phyloP scores from a whole-genome alignment of 176 grass and related monocot genomes.

The Panicum miliaceum region DNA sequence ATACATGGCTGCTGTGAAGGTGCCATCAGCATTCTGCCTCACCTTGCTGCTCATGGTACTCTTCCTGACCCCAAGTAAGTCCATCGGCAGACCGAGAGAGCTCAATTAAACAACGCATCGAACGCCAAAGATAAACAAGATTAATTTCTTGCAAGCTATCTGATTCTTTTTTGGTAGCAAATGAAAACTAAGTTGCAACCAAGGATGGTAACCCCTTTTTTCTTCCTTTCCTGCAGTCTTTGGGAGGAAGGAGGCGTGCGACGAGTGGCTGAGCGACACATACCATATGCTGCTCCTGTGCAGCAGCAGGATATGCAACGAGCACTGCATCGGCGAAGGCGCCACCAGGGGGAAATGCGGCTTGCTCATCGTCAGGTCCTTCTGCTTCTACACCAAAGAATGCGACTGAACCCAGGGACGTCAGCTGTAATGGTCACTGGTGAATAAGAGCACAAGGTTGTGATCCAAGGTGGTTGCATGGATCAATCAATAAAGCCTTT shows the following conservation, averaged over 20 bases:
- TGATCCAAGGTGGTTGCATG: not conserved
- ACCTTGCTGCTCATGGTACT: conserved; percentile 8
- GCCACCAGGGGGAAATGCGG: conserved; percentile 7
- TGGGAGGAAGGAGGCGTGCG: not conserved
- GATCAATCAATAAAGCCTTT: not conserved
- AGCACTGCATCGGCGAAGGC: conserved; percentile 4
- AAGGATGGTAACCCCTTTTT: not conserved
- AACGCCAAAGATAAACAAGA: not conserved
- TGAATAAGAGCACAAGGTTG: not conserved
- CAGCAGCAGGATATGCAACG: conserved; percentile 10
- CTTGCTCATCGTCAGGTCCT: conserved; percentile 18
- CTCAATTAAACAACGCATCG: not conserved
- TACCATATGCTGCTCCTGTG: conserved; percentile 16
- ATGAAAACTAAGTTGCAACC: not conserved
- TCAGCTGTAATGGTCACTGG: not conserved
- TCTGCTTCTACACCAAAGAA: conserved; percentile 36
- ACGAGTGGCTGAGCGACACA: conserved; percentile 13
- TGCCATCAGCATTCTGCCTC: not conserved
- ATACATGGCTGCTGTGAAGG: conserved; percentile 10
- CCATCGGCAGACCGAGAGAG: not conserved
- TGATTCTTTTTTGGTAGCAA: not conserved
- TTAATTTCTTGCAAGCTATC: not conserved
- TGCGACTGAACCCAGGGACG: conserved; percentile 14
- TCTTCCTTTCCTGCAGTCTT: not conserved
- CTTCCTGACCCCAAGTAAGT: conserved; percentile 13